These are phyloP conservation scores for Fallopia convolvulus DNA, from an alignment of 148 eudicot genomes.

Conservation along the genomic window DNA sequence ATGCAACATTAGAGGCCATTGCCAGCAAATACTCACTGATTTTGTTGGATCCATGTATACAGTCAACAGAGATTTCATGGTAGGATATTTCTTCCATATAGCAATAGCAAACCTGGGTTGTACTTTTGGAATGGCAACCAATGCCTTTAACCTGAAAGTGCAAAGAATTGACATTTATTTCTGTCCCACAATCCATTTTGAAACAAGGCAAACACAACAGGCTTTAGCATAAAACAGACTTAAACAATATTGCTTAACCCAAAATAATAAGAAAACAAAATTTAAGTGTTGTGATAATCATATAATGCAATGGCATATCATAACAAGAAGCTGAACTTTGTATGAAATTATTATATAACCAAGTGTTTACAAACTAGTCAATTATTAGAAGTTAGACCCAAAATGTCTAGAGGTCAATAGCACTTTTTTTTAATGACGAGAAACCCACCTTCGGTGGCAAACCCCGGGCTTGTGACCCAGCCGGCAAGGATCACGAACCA, in stretches of 20 bases:
- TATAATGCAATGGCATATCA: neutral
- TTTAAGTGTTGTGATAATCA: neutral
- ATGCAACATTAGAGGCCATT: neutral
- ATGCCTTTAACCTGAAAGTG: conserved; percentile 73
- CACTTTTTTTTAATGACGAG: neutral
- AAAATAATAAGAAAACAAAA: neutral
- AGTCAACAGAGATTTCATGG: conserved; percentile 74
- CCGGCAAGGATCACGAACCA: no score
- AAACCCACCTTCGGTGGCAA: no score
- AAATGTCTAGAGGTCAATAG: neutral
- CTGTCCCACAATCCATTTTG: neutral
- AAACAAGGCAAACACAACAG: neutral
- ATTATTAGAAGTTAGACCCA: neutral
- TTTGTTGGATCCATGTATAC: conserved; percentile 82
- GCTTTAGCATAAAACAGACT: neutral
- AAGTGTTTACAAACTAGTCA: neutral
- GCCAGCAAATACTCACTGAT: conserved; percentile 49
- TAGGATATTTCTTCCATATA: conserved; percentile 76
- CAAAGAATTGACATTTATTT: neutral
- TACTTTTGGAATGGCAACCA: conserved; percentile 88
- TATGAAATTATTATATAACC: neutral
- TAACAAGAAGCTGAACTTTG: neutral
- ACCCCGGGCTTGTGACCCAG: no score
- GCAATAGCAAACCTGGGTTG: conserved; percentile 89
- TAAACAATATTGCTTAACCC: neutral